phyloP scores from a whole-genome alignment of 768 basidiomycete species.

The Leccinum pellstonianum region DNA sequence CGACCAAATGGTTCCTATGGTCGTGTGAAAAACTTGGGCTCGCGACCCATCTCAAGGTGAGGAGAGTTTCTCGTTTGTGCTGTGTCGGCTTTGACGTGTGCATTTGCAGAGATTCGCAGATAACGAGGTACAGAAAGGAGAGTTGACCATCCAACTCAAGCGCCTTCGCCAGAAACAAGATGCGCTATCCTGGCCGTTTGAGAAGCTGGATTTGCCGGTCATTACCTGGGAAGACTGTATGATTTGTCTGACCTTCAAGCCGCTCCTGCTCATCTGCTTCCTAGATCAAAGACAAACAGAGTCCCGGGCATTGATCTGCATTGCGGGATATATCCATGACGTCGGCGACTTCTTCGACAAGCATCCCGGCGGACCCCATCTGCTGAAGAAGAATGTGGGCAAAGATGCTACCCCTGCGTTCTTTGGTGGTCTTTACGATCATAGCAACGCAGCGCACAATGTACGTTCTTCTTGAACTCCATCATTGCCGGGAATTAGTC shows the following conservation, averaged over 20 bases:
- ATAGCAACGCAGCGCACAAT: constrained; percentile 81
- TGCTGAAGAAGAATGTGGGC: constrained; percentile 81
- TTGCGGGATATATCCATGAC: constrained; percentile 91
- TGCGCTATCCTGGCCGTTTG: constrained; percentile 69
- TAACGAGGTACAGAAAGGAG: constrained; percentile 74
- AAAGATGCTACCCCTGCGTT: constrained; percentile 89
- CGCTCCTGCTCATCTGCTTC: constrained; percentile 9
- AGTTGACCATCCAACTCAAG: constrained; percentile 89
- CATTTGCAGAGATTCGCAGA: constrained; percentile 44
- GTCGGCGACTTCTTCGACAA: constrained; percentile 76
- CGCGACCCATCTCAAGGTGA: constrained; percentile 51
- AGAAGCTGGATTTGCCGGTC: constrained; percentile 74
- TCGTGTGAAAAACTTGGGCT: constrained; percentile 45
- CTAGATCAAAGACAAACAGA: constrained; percentile 73
- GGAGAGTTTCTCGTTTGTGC: background rate
- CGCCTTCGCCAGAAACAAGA: constrained; percentile 75
- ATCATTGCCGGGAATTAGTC: background rate
- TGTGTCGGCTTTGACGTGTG: background rate
- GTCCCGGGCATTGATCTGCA: constrained; percentile 77
- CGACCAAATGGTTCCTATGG: constrained; percentile 83
- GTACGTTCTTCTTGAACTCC: constrained; percentile 36
- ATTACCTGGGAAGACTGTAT: constrained; percentile 81
- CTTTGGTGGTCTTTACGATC: constrained; percentile 86
- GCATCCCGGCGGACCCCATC: constrained; percentile 83
- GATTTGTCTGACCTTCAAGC: constrained; percentile 7